Evolutionary conservation across 2,329 filamentous ascomycete species (phyloP), one percentile per base, ranked within the genome.

Genomic region (Massarina eburnea): DNA sequence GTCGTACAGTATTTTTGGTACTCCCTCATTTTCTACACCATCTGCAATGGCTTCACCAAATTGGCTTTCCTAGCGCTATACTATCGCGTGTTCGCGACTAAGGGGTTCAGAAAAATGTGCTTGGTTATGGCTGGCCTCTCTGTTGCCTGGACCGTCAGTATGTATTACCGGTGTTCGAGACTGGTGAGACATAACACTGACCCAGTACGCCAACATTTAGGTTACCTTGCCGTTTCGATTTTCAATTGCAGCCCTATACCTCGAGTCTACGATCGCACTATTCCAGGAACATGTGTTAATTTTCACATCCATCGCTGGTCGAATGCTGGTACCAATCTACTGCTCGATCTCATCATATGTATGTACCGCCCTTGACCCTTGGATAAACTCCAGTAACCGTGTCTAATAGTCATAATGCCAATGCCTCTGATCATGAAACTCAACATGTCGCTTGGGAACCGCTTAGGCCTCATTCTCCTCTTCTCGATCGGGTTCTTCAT

Each of bases 401-500:
- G n/a, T 35, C 22, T 59, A 8, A 32, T 62, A 26, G 59, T 61
- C 42, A 36, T 58, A 9, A 48, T 63, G 2, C 60, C 60, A 1
- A 49, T 59, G 27, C 60, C 58, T 3, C 43, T 58, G 12, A 57
- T 63, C 14, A 24, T 45, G 10, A 39, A 44, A 4, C 48, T 63
- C 15, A 58, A 61, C 30, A 59, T 63, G 57, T 54, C 55, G 2
- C 24, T 49, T 2, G 48, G 54, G 14, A 52, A 45, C 2, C 48
- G 47, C 18, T 46, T 63, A 21, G 55, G 55, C 12, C 51, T 62
- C 6, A 29, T 54, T 5, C 22, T 62, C 1, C 50, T 64, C 15
- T 63, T 63, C 48, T 53, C 50, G 9, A 55, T 63, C 35, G 59
- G 59, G 18, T 60, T 61, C 44, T 60, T 62, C 45, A 58, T 62